phyloP scores from a whole-genome alignment of 768 basidiomycete genomes.

The Postia placenta region DNA sequence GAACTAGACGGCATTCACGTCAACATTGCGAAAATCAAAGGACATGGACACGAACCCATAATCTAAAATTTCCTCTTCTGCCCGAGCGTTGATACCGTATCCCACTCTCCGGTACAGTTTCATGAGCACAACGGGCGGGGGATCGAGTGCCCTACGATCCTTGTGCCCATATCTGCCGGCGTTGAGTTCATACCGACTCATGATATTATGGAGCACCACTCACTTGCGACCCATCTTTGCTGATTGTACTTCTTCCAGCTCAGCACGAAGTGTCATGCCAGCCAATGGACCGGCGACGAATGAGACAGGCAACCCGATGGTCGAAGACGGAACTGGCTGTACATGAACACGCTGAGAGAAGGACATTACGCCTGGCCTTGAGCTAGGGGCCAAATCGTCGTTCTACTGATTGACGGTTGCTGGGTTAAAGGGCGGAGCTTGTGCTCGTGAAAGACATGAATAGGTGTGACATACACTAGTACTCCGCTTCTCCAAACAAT shows the following conservation, averaged over 20 bases:
- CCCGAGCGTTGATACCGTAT: slow-evolving; percentile 7
- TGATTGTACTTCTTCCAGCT: slow-evolving; percentile 5
- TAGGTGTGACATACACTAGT: no score
- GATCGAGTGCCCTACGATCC: slow-evolving; percentile 21
- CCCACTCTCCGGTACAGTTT: slow-evolving; percentile 14
- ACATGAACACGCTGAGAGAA: neutral
- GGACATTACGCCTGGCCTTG: no score
- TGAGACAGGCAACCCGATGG: neutral
- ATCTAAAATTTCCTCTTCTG: no score
- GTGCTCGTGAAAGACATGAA: no score
- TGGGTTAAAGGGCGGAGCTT: no score
- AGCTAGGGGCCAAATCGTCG: no score
- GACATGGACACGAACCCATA: no score
- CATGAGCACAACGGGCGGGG: slow-evolving; percentile 22
- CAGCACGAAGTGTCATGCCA: slow-evolving; percentile 1
- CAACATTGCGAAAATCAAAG: no score
- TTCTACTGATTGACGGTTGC: no score
- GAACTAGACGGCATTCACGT: neutral
- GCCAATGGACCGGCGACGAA: slow-evolving; percentile 4
- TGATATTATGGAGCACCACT: neutral
- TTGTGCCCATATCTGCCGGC: slow-evolving; percentile 17
- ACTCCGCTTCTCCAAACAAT: no score
- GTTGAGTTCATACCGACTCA: no score
- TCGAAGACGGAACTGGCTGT: neutral
- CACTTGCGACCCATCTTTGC: slow-evolving; percentile 9